Conservation (phyloP, 306 rosid species). For the Pyrus bretschneideri region DNA sequence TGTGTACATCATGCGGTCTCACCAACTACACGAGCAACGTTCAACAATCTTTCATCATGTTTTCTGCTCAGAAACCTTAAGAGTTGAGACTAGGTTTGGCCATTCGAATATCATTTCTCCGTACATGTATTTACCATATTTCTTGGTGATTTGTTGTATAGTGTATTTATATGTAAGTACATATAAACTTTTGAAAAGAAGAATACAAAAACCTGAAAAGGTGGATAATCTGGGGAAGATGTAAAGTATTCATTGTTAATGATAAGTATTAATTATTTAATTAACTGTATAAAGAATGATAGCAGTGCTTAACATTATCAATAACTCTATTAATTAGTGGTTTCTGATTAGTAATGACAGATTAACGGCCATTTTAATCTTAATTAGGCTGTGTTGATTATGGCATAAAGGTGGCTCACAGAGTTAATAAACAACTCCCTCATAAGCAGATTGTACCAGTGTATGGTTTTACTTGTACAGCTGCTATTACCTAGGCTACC, state of each 20-base stretch:
- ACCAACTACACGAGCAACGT: constrained; percentile 65
- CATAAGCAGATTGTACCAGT: neutral
- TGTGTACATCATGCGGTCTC: constrained; percentile 76
- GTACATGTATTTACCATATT: constrained; percentile 6
- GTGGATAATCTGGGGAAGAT: constrained; percentile 14
- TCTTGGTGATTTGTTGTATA: constrained; percentile 13
- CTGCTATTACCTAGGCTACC: constrained; percentile 13
- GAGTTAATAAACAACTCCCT: neutral
- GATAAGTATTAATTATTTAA: constrained; percentile 12
- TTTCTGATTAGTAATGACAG: constrained; percentile 8
- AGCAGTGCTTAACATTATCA: constrained; percentile 1
- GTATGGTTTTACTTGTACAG: neutral
- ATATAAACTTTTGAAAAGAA: constrained; percentile 17
- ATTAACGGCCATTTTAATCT: constrained; percentile 4
- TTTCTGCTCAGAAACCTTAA: constrained; percentile 68
- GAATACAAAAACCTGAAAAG: constrained; percentile 20
- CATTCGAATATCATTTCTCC: constrained; percentile 22
- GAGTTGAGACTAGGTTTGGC: constrained; percentile 12
- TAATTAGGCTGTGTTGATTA: constrained; percentile 1
- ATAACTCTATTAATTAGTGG: constrained; percentile 4
- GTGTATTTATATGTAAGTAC: constrained; percentile 1
- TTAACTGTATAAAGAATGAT: constrained; percentile 3
- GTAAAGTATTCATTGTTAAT: constrained; percentile 19
- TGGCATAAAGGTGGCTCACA: constrained; percentile 1
- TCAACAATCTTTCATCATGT: constrained; percentile 69